phyloP scores from a whole-genome alignment of 352 stramenopile genomes.

The Phytophthora citricola region DNA sequence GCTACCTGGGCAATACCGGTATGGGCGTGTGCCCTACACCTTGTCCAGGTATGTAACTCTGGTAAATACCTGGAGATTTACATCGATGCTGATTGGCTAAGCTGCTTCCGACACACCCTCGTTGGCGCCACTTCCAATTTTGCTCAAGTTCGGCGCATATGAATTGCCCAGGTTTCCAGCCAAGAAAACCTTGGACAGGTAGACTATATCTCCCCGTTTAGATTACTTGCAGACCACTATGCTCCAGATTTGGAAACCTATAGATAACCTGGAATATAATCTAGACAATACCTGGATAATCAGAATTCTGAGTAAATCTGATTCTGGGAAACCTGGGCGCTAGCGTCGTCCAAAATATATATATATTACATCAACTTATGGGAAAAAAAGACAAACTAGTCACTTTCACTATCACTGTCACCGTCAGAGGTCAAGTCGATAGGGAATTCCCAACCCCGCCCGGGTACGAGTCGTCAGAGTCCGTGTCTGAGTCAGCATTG shows the following conservation, averaged over 20 bases:
- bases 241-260: background rate
- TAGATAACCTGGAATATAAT: conserved; percentile 4
- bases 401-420: too few relatives aligned
- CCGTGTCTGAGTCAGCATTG: too few relatives aligned
- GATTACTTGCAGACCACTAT: background rate
- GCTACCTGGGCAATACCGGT: conserved; percentile 7
- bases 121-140: conserved; percentile 3
- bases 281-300: conserved; percentile 8
- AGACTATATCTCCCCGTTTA: conserved; percentile 1
- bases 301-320: conserved; percentile 2
- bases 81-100: background rate
- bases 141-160: conserved; percentile 2
- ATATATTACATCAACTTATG: too few relatives aligned
- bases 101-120: background rate
- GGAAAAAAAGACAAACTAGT: too few relatives aligned
- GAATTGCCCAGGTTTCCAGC: background rate
- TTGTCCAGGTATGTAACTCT: background rate
- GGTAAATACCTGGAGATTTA: background rate
- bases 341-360: background rate
- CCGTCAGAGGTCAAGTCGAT: too few relatives aligned
- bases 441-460: too few relatives aligned
- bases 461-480: too few relatives aligned
- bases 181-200: background rate
- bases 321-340: background rate
- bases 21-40: background rate